These are phyloP conservation scores for Cyclocybe cylindracea DNA, from an alignment of 768 basidiomycete species.

Conservation along the genomic window DNA sequence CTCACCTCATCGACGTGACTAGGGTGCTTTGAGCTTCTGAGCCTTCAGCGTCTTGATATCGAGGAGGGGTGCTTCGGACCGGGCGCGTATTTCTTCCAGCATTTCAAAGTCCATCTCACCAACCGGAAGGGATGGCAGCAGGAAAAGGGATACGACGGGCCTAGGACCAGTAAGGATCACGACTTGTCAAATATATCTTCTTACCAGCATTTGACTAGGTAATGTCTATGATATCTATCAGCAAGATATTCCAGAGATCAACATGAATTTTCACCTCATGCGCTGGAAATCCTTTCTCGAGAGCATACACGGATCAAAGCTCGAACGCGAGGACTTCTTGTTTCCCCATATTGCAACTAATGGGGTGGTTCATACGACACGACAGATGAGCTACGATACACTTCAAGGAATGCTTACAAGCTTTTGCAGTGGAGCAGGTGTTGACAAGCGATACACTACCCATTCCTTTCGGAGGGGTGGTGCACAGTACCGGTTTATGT, in stretches of 20 bases:
- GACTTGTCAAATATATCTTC: no score
- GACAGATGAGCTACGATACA: constrained; percentile 4
- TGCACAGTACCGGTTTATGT: constrained; percentile 35
- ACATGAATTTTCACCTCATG: constrained; percentile 20
- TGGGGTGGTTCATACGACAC: constrained; percentile 12
- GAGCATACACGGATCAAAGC: constrained; percentile 14
- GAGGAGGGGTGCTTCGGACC: constrained; percentile 11
- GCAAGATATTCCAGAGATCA: constrained; percentile 13
- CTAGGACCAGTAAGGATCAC: constrained; percentile 12
- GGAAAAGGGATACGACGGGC: constrained; percentile 23
- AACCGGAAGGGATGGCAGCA: constrained; percentile 31
- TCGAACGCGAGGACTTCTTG: constrained; percentile 27
- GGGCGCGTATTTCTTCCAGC: constrained; percentile 14
- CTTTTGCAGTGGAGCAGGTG: constrained; percentile 18
- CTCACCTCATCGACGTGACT: no score
- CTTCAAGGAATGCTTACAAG: constrained; percentile 27
- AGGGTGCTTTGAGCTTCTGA: constrained; percentile 31
- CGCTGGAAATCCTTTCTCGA: no score
- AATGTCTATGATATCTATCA: constrained; percentile 13
- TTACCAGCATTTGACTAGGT: no score
- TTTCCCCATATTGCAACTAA: constrained; percentile 30
- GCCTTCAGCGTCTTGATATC: constrained; percentile 22
- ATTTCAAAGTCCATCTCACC: constrained; percentile 19
- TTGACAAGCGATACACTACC: constrained; percentile 23
- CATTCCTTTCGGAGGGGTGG: constrained; percentile 35